These are phyloP conservation scores for Euphorbia celastroides DNA, from an alignment of 441 rosid genomes.

Conservation along the genomic window DNA sequence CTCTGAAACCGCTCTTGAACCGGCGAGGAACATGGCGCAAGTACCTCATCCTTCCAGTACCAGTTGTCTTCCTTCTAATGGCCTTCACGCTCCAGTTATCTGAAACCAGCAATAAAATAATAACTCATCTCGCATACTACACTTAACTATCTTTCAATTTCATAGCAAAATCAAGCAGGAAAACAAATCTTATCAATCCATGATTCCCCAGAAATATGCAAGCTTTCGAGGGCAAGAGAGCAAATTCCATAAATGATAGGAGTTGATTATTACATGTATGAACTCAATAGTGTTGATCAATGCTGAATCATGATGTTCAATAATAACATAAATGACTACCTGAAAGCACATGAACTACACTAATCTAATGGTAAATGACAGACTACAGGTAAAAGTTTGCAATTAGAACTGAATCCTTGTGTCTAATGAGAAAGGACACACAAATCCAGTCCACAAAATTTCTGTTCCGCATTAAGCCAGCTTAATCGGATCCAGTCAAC, in stretches of 20 bases:
- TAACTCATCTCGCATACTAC: not conserved
- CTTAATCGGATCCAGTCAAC: no score
- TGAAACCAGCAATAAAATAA: slow-evolving; percentile 11
- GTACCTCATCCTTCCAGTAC: slow-evolving; percentile 93
- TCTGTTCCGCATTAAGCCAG: not conserved
- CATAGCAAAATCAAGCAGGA: no score
- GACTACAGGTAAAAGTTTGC: not conserved
- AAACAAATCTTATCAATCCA: no score
- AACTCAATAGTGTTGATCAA: no score
- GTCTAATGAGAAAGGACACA: not conserved
- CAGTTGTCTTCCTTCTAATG: slow-evolving; percentile 81
- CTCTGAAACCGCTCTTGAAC: slow-evolving; percentile 45
- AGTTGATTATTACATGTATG: no score
- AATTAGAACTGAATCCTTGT: no score
- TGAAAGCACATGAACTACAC: not conserved
- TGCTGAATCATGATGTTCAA: no score
- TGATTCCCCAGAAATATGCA: not conserved
- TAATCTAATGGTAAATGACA: not conserved
- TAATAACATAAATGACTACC: no score
- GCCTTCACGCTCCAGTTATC: slow-evolving; percentile 94
- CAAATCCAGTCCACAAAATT: not conserved
- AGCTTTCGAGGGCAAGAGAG: not conserved
- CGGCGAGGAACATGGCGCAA: slow-evolving; percentile 75
- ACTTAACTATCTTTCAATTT: no score
- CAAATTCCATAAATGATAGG: not conserved